A percentile compares a stretch with the other conserved stretches of the same genome.
Evolutionary conservation across 495 filamentous ascomycete genomes (phyloP).

Genomic region (Chlorociboria aeruginascens): DNA sequence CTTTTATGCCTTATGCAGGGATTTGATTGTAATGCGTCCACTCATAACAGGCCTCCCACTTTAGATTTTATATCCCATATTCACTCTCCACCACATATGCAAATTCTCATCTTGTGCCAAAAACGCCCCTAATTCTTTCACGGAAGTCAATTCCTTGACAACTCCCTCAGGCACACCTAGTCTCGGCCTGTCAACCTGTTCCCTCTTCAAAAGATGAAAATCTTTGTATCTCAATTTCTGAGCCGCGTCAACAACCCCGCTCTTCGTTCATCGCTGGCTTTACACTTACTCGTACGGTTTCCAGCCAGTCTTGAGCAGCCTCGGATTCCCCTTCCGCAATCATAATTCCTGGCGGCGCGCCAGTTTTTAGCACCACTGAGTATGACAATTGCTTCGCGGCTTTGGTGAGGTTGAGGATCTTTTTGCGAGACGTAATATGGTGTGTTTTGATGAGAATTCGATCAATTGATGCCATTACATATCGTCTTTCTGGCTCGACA

Average conservation of each 20-base stretch:
- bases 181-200: not conserved
- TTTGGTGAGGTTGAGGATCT: slow-evolving; percentile 43
- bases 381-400: slow-evolving; percentile 40
- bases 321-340: slow-evolving; percentile 42
- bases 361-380: slow-evolving; percentile 44
- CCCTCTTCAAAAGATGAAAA: slow-evolving; percentile 10
- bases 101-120: slow-evolving; percentile 8
- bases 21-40: too few species aligned
- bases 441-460: slow-evolving; percentile 54
- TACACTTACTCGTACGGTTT: slow-evolving; percentile 32
- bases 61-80: slow-evolving; percentile 11
- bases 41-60: too few species aligned
- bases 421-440: slow-evolving; percentile 61
- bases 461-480: slow-evolving; percentile 17
- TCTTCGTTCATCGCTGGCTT: not conserved
- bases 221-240: slow-evolving; percentile 19
- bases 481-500: not conserved
- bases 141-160: slow-evolving; percentile 10
- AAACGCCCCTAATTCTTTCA: slow-evolving; percentile 11
- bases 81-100: slow-evolving; percentile 13
- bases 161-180: slow-evolving; percentile 2
- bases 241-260: not conserved
- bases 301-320: slow-evolving; percentile 44
- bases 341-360: slow-evolving; percentile 52
- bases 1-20: too few species aligned